phyloP scores from a whole-genome alignment of 768 basidiomycete species.

The Boletellus ananiceps region DNA sequence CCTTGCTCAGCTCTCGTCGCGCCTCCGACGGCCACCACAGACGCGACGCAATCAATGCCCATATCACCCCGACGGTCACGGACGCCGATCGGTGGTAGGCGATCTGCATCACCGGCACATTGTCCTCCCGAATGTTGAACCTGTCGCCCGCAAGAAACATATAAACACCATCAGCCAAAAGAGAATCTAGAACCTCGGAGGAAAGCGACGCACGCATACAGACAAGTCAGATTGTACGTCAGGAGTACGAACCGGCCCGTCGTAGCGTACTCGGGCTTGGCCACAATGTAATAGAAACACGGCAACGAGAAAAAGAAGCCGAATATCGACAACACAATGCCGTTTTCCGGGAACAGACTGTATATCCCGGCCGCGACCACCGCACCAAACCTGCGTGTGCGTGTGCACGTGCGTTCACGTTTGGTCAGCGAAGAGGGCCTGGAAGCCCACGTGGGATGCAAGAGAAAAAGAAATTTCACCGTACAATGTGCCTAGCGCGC shows the following conservation, averaged over 20 bases:
- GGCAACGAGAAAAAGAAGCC: slow-evolving; percentile 90
- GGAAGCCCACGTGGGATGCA: not conserved
- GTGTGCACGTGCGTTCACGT: not conserved
- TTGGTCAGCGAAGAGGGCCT: slow-evolving; percentile 5
- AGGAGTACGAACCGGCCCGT: slow-evolving; percentile 77
- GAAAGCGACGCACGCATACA: slow-evolving; percentile 47
- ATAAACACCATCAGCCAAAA: not conserved
- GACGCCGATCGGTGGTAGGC: slow-evolving; percentile 75
- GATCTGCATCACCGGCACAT: slow-evolving; percentile 60
- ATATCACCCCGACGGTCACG: slow-evolving; percentile 82
- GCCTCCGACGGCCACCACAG: slow-evolving; percentile 98
- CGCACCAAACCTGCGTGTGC: slow-evolving; percentile 62
- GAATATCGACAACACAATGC: slow-evolving; percentile 69
- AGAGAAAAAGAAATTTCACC: slow-evolving; percentile 22
- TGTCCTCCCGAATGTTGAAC: slow-evolving; percentile 70
- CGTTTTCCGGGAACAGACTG: slow-evolving; percentile 69
- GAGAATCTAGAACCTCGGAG: not conserved
- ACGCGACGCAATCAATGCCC: slow-evolving; percentile 83
- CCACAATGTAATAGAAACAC: slow-evolving; percentile 88
- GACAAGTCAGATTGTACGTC: slow-evolving; percentile 86
- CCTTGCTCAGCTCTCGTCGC: slow-evolving; percentile 76
- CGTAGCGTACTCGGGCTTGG: slow-evolving; percentile 69
- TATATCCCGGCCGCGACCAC: slow-evolving; percentile 68
- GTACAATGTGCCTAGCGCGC: slow-evolving; percentile 81
- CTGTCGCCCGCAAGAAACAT: slow-evolving; percentile 33